A percentile compares a stretch with the other conserved stretches of the same genome.
Conservation (phyloP, 106 monocot species). For the Acorus calamus region DNA sequence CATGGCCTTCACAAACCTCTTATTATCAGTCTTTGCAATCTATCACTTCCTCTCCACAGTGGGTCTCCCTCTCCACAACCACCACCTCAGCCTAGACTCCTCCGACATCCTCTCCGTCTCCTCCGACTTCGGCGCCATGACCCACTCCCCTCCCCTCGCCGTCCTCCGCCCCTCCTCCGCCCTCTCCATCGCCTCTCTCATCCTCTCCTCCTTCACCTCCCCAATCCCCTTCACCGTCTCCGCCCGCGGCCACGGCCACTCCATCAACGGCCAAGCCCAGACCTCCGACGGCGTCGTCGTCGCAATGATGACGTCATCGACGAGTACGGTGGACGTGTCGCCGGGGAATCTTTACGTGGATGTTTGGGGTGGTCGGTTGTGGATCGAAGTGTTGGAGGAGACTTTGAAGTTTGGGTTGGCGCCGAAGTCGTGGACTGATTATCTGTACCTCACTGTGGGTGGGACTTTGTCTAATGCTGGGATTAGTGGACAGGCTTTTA, state of each 20-base stretch:
- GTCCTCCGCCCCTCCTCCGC: conserved; percentile 45
- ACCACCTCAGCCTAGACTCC: conserved; percentile 24
- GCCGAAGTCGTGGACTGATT: conserved; percentile 89
- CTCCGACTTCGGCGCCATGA: conserved; percentile 44
- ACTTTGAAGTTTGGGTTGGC: conserved; percentile 56
- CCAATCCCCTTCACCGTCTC: conserved; percentile 33
- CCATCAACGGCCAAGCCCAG: conserved; percentile 61
- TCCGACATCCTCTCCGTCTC: conserved; percentile 24
- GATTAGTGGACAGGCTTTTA: conserved; percentile 85
- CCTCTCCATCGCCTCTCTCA: conserved; percentile 36
- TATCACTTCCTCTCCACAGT: conserved; percentile 46
- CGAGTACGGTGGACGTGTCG: conserved; percentile 14
- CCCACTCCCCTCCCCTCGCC: conserved; percentile 28
- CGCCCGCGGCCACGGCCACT: conserved; percentile 88
- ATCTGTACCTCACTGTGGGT: conserved; percentile 66
- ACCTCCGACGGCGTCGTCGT: conserved; percentile 62
- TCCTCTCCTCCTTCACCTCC: conserved; percentile 23
- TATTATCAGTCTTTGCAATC: conserved; percentile 16
- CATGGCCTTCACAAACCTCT: too few species aligned
- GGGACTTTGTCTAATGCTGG: conserved; percentile 86
- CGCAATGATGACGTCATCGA: conserved; percentile 30
- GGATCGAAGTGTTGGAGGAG: conserved; percentile 63
- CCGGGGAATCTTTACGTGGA: conserved; percentile 44
- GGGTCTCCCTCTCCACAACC: conserved; percentile 25
- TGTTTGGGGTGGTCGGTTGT: conserved; percentile 74